Evolutionary conservation across 345 rosid genomes (phyloP), one percentile per base, ranked within the genome.

Genomic region (Hibiscus tridactylites): DNA sequence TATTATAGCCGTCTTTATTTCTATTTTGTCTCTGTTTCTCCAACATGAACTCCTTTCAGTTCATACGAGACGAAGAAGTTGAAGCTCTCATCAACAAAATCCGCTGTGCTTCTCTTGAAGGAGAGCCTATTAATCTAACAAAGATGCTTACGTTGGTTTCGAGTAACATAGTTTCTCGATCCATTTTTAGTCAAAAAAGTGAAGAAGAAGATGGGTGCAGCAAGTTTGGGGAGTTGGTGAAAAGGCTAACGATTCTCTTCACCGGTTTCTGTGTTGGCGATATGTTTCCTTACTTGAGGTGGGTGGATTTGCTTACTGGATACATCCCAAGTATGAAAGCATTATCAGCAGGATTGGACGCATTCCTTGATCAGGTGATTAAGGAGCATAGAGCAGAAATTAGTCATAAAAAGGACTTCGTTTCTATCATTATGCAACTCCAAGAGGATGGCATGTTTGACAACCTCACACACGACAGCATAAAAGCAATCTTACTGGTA

Each of bases 291-390:
- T 50, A 15, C 24, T 10, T 33, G 21, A 71, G 76, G 50, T 52
- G 79, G 1, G 42, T 75, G 6, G 57, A 75, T 24, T 16, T 71
- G 1, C 69, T 75, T 28, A 64, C 76, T 0, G 76, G 73, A 26
- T 69, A 54, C 21, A 53, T 74, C 0, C 61, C 62, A 3, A 15
- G 70, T 11, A 61, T 75, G n/a, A 75, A 72, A 16, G 68, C 73
- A 57, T 54, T 73, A 4, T 65, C 47, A 9, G 17, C n/a, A 29
- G 68, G 72, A 47, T 44, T 26, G 3, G 5, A 57, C 52, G 0
- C 54, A 73, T 61, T 82, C 69, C 60, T 75, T 71, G 2, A 39
- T 78, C 74, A 29, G 11, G 5, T 49, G 0, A 72, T 72, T 52
- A 33, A 72, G 31, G 68, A 61, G 9, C 35, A 19, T 17, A 53